A percentile compares a stretch with the other conserved stretches of the same genome.
Conservation (phyloP, 768 basidiomycete genomes). For the Mycena maculata region DNA sequence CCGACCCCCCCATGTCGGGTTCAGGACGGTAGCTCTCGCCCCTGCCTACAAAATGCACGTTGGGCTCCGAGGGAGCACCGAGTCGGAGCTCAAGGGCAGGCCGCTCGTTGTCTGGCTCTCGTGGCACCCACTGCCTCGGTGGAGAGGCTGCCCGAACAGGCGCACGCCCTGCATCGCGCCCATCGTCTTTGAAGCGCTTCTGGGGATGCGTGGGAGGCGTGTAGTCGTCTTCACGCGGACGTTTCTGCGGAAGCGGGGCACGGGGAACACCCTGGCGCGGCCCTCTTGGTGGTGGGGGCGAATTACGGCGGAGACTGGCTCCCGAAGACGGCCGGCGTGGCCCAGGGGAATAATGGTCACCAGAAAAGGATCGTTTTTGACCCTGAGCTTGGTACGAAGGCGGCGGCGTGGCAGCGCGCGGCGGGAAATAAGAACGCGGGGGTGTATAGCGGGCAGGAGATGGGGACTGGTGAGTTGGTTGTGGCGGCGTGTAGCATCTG, state of each 20-base stretch:
- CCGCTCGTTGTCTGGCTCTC: slow-evolving; percentile 3
- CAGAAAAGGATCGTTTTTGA: slow-evolving; percentile 14
- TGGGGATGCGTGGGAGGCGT: slow-evolving; percentile 11
- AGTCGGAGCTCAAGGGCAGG: slow-evolving; percentile 27
- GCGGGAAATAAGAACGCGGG: not conserved
- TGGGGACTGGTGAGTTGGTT: not conserved
- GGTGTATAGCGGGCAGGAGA: slow-evolving; percentile 2
- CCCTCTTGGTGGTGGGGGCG: slow-evolving; percentile 23
- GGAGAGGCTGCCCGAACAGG: slow-evolving; percentile 4
- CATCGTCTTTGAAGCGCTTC: slow-evolving; percentile 32
- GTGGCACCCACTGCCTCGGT: not conserved
- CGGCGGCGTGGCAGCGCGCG: not conserved
- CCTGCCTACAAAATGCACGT: slow-evolving; percentile 1
- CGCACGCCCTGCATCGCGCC: not conserved
- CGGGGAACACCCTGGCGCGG: slow-evolving; percentile 10
- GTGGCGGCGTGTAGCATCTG: not conserved
- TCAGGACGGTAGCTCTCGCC: slow-evolving; percentile 28
- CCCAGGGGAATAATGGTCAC: slow-evolving; percentile 15
- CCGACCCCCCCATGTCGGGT: not conserved
- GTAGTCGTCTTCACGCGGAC: slow-evolving; percentile 29
- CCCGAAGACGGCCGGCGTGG: not conserved
- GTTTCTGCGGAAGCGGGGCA: slow-evolving; percentile 20
- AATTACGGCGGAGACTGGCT: not conserved
- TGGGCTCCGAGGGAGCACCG: slow-evolving; percentile 6
- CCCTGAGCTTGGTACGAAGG: not conserved